Evolutionary conservation across 192 early-diverging fungal genomes (phyloP).

Genomic region (Linnemannia exigua): DNA sequence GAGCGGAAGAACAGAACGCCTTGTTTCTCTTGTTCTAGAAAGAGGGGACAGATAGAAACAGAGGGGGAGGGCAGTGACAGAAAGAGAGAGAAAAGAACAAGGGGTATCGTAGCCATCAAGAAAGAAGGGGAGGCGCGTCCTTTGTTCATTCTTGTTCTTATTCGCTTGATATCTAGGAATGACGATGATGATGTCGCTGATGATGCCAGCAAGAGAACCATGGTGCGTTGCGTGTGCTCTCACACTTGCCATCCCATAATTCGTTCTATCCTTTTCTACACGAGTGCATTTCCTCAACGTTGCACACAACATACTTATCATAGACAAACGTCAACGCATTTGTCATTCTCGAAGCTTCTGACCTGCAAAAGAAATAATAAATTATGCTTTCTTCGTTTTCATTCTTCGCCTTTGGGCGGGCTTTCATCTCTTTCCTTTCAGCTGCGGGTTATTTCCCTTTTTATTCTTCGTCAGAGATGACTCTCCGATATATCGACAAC

Average conservation of each 20-base stretch:
- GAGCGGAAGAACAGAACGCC: background rate
- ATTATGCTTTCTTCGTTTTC: background rate
- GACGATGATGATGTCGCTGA: conserved; percentile 1
- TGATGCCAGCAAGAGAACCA: background rate
- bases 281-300: background rate
- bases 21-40: background rate
- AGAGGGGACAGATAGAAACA: background rate
- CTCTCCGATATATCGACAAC: background rate
- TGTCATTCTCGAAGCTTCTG: conserved; percentile 12
- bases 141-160: background rate
- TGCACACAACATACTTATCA: conserved; percentile 2
- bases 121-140: background rate
- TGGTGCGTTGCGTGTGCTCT: background rate
- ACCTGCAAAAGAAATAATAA: background rate
- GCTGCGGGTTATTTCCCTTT: background rate
- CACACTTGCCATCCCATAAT: background rate
- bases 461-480: background rate
- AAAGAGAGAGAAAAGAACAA: background rate
- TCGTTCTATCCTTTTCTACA: background rate
- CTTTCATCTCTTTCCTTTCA: background rate
- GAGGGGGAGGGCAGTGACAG: background rate
- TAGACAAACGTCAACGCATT: background rate
- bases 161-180: background rate
- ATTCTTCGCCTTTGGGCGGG: background rate
- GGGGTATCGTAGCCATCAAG: no score